Base-by-base conservation (phyloP, 805 yeast species). In the Saccharomyces mikatae region DNA sequence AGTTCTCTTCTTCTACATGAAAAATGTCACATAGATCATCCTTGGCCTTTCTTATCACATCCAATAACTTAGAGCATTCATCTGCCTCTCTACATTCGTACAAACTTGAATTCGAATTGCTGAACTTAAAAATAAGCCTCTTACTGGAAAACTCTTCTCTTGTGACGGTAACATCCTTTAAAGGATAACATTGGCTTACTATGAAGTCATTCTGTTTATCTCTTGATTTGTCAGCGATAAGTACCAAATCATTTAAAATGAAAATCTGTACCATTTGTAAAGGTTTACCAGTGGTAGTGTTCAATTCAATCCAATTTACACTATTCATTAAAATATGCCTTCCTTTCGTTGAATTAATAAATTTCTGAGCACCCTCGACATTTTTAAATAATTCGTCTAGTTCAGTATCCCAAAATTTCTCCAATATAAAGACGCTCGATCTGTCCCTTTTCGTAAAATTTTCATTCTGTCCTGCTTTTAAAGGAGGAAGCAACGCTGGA, bases 311-410 rank as follows among this genome's bases (percentile, higher is more conserved):
- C 97, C 97, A 91, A 50, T 90, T 79, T 2, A 86, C 86, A 66
- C 89, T 82, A 62, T 90, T 94, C 9, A 83, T 79, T 21, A 89
- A 71, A 1, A 90, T 80, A 68, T 89, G 96, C 50, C 96, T 78
- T 3, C 91, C 94, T 0, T 91, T 89, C 6, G 80, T 68, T 30
- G 56, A 47, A n/a, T 52, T 86, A 41, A 90, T 75, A 56, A 79
- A 81, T 63, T 87, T 87, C 61, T 87, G 91, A 0, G 96, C 90
- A n/a, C 96, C 95, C 59, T 91, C 96, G 14, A 91, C 96, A 58
- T 86, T 89, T 60, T 82, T 82, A 68, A 85, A 89, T 51, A 90
- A 71, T 8, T 81, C 77, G 53, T 79, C 80, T 64, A 90, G 73
- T 63, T 87, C 89, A 47, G 76, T 75, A 14, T 83, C 86, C 96